These are phyloP conservation scores for Lentinula sp. DNA, from an alignment of 768 basidiomycete species.

Conservation along the genomic window DNA sequence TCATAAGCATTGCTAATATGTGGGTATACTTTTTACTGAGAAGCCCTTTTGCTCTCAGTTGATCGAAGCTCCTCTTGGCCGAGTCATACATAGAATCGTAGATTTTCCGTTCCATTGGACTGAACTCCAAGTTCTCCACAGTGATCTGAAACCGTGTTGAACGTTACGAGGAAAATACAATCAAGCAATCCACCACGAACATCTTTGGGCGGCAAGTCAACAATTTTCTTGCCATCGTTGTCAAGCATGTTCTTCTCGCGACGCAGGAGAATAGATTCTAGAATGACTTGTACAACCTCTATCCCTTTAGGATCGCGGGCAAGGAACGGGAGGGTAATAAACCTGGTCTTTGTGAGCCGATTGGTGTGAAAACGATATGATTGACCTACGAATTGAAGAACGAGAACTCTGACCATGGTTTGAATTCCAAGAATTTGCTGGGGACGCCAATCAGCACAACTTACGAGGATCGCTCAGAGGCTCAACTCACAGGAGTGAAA, in stretches of 20 bases:
- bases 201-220: constrained; percentile 84
- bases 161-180: constrained; percentile 3
- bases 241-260: constrained; percentile 94
- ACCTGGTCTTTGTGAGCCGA: constrained; percentile 35
- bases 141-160: constrained; percentile 36
- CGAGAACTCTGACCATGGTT: constrained; percentile 75
- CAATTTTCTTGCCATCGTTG: constrained; percentile 78
- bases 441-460: background rate
- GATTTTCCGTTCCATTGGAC: constrained; percentile 73
- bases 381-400: constrained; percentile 81
- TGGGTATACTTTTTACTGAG: constrained; percentile 79
- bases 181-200: constrained; percentile 24
- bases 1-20: constrained; percentile 93
- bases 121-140: constrained; percentile 76
- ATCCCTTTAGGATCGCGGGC: constrained; percentile 89
- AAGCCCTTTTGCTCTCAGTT: constrained; percentile 70
- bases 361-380: background rate
- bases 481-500: constrained; percentile 60
- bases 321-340: constrained; percentile 89
- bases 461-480: background rate
- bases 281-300: constrained; percentile 90
- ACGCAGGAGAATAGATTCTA: constrained; percentile 81
- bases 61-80: constrained; percentile 77
- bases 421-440: constrained; percentile 74
- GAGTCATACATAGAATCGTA: constrained; percentile 83